These are phyloP conservation scores for Lepidium aucheri DNA, from an alignment of 345 rosid species.

Conservation along the genomic window DNA sequence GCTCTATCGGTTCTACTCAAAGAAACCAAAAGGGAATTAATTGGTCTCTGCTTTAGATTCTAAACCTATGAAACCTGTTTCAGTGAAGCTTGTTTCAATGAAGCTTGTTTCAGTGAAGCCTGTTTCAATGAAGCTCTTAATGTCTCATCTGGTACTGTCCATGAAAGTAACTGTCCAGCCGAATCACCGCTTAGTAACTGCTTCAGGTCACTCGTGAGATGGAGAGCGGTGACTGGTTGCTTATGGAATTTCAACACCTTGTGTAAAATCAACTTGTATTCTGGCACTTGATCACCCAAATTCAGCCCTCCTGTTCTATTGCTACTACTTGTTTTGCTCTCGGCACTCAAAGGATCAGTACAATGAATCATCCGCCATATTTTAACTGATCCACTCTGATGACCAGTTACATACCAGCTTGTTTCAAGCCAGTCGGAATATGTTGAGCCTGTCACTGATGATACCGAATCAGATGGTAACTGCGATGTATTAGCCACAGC, in stretches of 20 bases:
- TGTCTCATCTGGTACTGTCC: slow-evolving; percentile 88
- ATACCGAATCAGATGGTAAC: slow-evolving; percentile 88
- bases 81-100: slow-evolving; percentile 14
- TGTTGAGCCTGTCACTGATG: slow-evolving; percentile 76
- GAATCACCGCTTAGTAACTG: slow-evolving; percentile 94
- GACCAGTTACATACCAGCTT: slow-evolving; percentile 94
- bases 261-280: slow-evolving; percentile 75
- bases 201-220: slow-evolving; percentile 70
- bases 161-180: slow-evolving; percentile 78
- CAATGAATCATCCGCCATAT: slow-evolving; percentile 92
- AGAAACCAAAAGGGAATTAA: slow-evolving; percentile 20
- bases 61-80: slow-evolving; percentile 21
- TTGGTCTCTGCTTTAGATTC: slow-evolving; percentile 14
- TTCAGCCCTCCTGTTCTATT: slow-evolving; percentile 46
- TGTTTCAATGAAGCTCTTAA: slow-evolving; percentile 35
- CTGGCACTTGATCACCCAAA: slow-evolving; percentile 56
- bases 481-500: slow-evolving; percentile 88
- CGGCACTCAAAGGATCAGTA: slow-evolving; percentile 44
- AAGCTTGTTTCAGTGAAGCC: slow-evolving; percentile 18
- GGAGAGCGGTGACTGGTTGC: slow-evolving; percentile 81
- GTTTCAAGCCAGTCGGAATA: slow-evolving; percentile 92
- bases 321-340: slow-evolving; percentile 40
- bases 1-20: slow-evolving; percentile 17
- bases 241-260: slow-evolving; percentile 83
- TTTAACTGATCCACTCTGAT: slow-evolving; percentile 97